phyloP scores from a whole-genome alignment of 176 grass and related monocot genomes.

The Aegilops longissima region DNA sequence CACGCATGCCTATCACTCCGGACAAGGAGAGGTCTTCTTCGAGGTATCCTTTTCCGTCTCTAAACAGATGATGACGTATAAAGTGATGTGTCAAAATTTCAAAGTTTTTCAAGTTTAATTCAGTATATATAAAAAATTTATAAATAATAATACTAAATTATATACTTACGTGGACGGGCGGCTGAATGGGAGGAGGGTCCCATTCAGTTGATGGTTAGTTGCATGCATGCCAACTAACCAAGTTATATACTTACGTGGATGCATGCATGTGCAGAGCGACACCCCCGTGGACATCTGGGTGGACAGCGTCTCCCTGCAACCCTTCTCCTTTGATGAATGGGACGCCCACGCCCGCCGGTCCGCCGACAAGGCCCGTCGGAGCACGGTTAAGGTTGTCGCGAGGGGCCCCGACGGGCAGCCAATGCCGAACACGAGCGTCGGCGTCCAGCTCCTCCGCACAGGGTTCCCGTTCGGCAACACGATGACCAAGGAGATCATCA shows the following conservation, averaged over 20 bases:
- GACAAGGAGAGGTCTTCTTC: background rate
- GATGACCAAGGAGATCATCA: constrained; percentile 22
- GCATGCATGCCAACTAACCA: no score
- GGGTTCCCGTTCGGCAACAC: constrained; percentile 57
- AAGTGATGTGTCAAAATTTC: no score
- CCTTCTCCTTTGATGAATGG: constrained; percentile 65
- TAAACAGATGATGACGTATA: no score
- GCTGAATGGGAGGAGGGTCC: no score
- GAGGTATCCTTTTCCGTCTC: background rate
- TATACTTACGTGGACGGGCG: no score
- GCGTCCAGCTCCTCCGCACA: constrained; percentile 11
- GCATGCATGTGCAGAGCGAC: constrained; percentile 19
- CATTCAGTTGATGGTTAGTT: no score
- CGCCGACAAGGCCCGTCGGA: constrained; percentile 8
- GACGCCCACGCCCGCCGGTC: constrained; percentile 34
- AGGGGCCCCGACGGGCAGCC: constrained; percentile 26
- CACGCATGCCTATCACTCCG: background rate
- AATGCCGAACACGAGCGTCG: constrained; percentile 27
- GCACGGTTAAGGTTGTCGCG: constrained; percentile 6
- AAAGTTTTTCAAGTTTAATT: no score
- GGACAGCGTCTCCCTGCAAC: constrained; percentile 60
- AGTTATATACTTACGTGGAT: no score
- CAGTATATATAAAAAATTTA: no score
- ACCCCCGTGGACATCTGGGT: constrained; percentile 42
- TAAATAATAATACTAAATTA: no score